Evolutionary conservation across 768 basidiomycete species (phyloP).

Genomic region (Russula earlei): DNA sequence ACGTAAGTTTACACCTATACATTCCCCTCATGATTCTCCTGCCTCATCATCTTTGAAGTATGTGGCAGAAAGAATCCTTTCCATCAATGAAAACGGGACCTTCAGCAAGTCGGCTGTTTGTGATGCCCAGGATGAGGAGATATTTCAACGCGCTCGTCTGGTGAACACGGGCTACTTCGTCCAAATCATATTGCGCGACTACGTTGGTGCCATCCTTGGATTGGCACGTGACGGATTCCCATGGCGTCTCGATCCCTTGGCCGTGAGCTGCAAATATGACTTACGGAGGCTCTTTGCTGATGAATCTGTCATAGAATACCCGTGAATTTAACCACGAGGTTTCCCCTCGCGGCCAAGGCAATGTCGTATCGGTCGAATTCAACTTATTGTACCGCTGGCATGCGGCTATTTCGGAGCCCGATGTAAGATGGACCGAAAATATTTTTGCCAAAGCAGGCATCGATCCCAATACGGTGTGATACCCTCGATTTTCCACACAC

Average conservation of each 20-base stretch:
- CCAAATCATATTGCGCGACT: constrained; percentile 61
- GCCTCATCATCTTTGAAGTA: constrained; percentile 35
- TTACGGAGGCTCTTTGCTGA: background rate
- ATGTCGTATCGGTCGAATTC: constrained; percentile 71
- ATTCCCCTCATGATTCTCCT: background rate
- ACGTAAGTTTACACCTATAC: constrained; percentile 33
- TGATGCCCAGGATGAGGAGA: constrained; percentile 58
- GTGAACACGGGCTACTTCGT: constrained; percentile 68
- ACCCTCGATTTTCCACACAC: background rate
- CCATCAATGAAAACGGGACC: constrained; percentile 55
- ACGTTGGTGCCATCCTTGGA: constrained; percentile 66
- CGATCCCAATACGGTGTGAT: constrained; percentile 6
- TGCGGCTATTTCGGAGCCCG: constrained; percentile 8
- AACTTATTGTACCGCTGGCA: constrained; percentile 39
- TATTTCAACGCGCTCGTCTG: constrained; percentile 63
- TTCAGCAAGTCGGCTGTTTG: constrained; percentile 16
- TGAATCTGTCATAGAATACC: constrained; percentile 31
- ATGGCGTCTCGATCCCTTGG: constrained; percentile 65
- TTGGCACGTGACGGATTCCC: constrained; percentile 50
- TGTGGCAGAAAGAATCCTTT: constrained; percentile 54
- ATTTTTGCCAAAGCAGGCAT: background rate
- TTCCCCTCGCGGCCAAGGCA: constrained; percentile 59
- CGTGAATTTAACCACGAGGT: constrained; percentile 44
- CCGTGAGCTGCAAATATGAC: constrained; percentile 29
- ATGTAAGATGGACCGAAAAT: constrained; percentile 1